Percentiles rank a stretch among this genome's conserved stretches.
Evolutionary conservation across 2,329 filamentous ascomycete species (phyloP).

Genomic region (Exophiala phaeomuriformis): DNA sequence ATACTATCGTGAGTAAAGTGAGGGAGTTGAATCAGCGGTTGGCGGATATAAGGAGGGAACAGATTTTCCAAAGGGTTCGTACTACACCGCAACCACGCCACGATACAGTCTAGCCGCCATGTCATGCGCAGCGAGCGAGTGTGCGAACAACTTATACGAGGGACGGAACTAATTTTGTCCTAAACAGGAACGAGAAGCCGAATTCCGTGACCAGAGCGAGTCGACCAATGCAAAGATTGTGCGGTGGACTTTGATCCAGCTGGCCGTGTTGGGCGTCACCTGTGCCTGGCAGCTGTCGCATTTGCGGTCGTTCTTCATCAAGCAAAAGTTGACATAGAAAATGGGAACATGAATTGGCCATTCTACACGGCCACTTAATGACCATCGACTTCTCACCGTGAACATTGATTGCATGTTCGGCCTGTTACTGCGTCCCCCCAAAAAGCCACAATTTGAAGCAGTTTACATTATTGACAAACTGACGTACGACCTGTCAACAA

Average conservation of each 20-base stretch:
- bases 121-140: too few relatives aligned
- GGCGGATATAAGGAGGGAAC: conserved; percentile 83
- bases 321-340: conserved; percentile 90
- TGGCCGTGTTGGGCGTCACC: conserved; percentile 73
- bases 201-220: conserved; percentile 97
- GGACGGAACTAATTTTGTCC: conserved; percentile 1
- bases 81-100: conserved; percentile 6
- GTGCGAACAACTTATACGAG: too few relatives aligned
- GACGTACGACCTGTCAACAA: too few relatives aligned
- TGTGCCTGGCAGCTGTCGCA: conserved; percentile 98
- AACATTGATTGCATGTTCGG: too few relatives aligned
- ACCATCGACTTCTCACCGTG: too few relatives aligned
- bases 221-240: conserved; percentile 84
- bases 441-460: too few relatives aligned
- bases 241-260: conserved; percentile 86
- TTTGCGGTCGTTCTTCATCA: conserved; percentile 96
- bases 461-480: too few relatives aligned
- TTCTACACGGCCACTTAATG: too few relatives aligned
- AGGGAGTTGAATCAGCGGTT: conserved; percentile 81
- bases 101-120: too few relatives aligned
- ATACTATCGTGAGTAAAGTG: conserved; percentile 80
- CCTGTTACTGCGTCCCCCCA: too few relatives aligned
- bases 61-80: conserved; percentile 85
- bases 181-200: conserved; percentile 81
- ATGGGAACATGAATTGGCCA: not conserved